These are phyloP conservation scores for Pseudonitzschia delicatissima DNA, from an alignment of 108 stramenopile species.

Conservation along the genomic window DNA sequence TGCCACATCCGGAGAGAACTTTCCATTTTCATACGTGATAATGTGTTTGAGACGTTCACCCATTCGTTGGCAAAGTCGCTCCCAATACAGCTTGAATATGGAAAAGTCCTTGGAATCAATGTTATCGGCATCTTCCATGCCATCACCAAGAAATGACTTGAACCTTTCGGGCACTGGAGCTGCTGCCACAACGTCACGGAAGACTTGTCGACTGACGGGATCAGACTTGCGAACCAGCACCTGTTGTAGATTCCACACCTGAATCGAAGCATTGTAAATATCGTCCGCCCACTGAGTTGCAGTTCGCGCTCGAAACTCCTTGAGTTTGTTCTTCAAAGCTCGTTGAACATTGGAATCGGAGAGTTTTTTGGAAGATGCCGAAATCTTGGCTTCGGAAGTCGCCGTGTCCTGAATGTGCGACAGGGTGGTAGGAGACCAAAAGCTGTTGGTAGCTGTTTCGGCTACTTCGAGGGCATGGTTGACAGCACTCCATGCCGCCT, in stretches of 20 bases:
- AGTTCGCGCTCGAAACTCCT: conserved; percentile 58
- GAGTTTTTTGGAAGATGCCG: conserved; percentile 54
- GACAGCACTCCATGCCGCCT: conserved; percentile 79
- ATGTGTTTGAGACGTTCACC: conserved; percentile 58
- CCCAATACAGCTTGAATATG: conserved; percentile 76
- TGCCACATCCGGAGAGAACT: conserved; percentile 61
- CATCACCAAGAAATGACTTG: neutral
- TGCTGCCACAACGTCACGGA: conserved; percentile 64
- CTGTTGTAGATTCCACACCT: conserved; percentile 77
- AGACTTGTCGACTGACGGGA: conserved; percentile 68
- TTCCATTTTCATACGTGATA: conserved; percentile 62
- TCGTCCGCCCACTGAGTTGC: conserved; percentile 54
- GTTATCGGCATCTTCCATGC: neutral
- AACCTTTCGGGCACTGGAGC: conserved; percentile 46
- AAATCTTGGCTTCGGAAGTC: conserved; percentile 35
- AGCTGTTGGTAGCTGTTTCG: conserved; percentile 48
- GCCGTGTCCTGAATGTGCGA: conserved; percentile 43
- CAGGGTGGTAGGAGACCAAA: conserved; percentile 45
- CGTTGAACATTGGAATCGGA: conserved; percentile 47
- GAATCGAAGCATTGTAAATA: conserved; percentile 55
- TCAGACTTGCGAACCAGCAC: conserved; percentile 75
- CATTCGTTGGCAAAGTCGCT: conserved; percentile 55
- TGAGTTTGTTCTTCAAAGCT: conserved; percentile 52
- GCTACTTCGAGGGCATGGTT: conserved; percentile 46
- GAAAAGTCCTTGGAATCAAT: conserved; percentile 30